phyloP scores from a whole-genome alignment of 1,284 basidiomycete genomes.

The Ustilago xerochloae region DNA sequence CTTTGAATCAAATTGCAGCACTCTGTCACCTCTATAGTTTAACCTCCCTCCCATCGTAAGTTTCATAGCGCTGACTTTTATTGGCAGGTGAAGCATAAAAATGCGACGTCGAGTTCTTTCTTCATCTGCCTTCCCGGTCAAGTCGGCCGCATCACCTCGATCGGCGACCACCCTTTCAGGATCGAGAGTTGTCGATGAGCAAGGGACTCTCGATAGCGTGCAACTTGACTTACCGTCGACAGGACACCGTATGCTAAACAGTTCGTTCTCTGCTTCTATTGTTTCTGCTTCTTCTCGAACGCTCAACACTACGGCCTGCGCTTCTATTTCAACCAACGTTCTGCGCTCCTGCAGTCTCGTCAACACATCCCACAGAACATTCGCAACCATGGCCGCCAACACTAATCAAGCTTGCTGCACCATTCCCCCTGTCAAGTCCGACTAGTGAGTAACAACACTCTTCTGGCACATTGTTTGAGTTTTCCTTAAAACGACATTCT shows the following conservation, averaged over 20 bases:
- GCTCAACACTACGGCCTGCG: no score
- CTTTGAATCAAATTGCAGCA: background rate
- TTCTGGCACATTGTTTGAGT: no score
- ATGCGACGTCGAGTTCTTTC: conserved; percentile 1
- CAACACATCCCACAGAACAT: conserved; percentile 8
- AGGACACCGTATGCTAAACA: conserved; percentile 3
- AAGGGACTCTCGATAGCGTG: no score
- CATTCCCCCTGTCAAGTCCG: conserved; percentile 70
- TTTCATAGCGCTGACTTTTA: no score
- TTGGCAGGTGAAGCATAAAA: no score
- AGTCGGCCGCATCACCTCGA: background rate
- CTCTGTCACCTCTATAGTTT: background rate
- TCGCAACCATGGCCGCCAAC: conserved; percentile 50
- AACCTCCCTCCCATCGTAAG: conserved; percentile 1
- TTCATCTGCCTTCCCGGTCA: background rate
- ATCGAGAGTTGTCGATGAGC: no score
- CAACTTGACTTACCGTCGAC: background rate
- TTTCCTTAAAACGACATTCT: no score
- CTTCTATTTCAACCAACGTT: no score
- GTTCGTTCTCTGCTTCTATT: background rate
- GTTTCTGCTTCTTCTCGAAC: background rate
- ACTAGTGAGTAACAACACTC: conserved; percentile 69
- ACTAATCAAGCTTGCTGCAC: conserved; percentile 70
- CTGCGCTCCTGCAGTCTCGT: no score
- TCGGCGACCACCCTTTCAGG: no score